These are phyloP conservation scores for Karstenula rhodostoma DNA, from an alignment of 2,329 filamentous ascomycete species.

Conservation along the genomic window DNA sequence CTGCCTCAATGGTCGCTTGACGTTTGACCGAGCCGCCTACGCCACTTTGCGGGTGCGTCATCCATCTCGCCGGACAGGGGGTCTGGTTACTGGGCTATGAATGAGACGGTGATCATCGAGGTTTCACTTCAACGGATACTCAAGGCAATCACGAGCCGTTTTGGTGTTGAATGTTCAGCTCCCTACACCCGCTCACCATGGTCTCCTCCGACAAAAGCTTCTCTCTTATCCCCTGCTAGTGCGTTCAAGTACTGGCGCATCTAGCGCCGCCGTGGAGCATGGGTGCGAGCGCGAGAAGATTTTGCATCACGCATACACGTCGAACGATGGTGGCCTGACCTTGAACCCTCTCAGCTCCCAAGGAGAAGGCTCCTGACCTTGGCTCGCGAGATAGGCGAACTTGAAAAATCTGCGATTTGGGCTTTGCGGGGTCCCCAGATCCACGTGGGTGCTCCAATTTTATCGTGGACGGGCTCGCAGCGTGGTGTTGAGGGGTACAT, in stretches of 20 bases:
- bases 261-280: not conserved
- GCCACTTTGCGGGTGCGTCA: conserved; percentile 10
- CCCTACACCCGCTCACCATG: not conserved
- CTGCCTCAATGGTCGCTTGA: not conserved
- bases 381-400: not conserved
- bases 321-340: conserved; percentile 7
- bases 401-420: not conserved
- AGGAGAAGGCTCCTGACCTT: not conserved
- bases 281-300: not conserved
- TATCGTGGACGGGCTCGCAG: not conserved
- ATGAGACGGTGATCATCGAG: not conserved
- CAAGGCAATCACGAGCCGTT: not conserved
- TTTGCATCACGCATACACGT: conserved; percentile 6
- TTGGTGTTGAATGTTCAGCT: not conserved
- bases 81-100: not conserved
- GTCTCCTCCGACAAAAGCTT: conserved; percentile 7
- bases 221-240: not conserved
- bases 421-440: conserved; percentile 9
- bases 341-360: not conserved
- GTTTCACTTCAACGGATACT: not conserved
- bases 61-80: conserved; percentile 14
- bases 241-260: conserved; percentile 7
- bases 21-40: conserved; percentile 7
- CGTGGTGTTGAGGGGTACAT: conserved; percentile 17
- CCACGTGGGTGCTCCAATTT: not conserved